Conservation (phyloP, 805 yeast species). For the Jamesozyma piceae region DNA sequence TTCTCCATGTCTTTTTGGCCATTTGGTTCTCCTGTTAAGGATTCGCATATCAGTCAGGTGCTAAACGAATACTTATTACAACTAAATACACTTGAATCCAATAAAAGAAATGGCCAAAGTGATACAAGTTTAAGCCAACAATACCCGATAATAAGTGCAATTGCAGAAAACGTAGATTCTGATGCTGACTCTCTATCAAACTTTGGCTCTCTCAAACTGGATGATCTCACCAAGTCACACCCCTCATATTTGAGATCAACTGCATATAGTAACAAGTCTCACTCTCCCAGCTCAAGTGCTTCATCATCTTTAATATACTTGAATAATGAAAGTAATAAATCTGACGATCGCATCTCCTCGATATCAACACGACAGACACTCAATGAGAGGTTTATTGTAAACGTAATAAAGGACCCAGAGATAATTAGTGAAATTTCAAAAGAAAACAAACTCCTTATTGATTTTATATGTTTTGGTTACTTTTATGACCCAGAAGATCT, state of each 20-base stretch:
- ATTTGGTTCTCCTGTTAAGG: constrained; percentile 28
- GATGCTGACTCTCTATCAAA: not conserved
- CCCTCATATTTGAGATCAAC: not conserved
- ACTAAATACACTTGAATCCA: not conserved
- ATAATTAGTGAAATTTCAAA: constrained; percentile 31
- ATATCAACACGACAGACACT: not conserved
- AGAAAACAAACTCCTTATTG: constrained; percentile 35
- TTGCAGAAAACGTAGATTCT: not conserved
- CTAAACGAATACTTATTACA: constrained; percentile 28
- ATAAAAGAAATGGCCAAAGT: not conserved
- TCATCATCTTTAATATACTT: constrained; percentile 2
- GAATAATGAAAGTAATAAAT: not conserved
- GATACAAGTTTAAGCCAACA: not conserved
- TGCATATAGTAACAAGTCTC: too few species aligned
- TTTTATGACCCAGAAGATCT: constrained; percentile 19
- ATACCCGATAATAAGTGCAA: not conserved
- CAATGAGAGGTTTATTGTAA: constrained; percentile 27
- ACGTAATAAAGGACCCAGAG: constrained; percentile 31
- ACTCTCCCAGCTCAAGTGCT: too few species aligned
- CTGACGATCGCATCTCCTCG: not conserved
- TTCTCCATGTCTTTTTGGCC: constrained; percentile 38
- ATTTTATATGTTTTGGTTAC: constrained; percentile 42
- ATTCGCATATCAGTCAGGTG: constrained; percentile 27
- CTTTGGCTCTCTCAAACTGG: not conserved
- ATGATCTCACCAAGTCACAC: not conserved